Evolutionary conservation across 805 yeast genomes (phyloP).

Genomic region (Ogataea trehaloabstinens): DNA sequence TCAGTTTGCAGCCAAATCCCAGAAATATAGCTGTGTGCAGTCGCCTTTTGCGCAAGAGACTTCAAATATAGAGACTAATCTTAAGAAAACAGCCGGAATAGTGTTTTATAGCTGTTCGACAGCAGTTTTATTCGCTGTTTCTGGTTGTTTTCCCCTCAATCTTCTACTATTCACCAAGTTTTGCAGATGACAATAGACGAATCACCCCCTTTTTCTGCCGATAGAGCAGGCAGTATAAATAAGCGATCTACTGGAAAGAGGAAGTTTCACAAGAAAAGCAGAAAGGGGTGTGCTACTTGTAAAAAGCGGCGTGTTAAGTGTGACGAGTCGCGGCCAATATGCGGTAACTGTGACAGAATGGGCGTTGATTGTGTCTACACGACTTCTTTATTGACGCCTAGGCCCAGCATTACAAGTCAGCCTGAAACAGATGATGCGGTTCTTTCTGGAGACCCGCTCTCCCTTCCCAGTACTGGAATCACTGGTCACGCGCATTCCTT

Average conservation of each 20-base stretch:
- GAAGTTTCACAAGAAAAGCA: constrained; percentile 84
- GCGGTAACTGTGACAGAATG: constrained; percentile 77
- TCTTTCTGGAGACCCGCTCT: neutral
- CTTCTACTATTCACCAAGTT: too few species aligned
- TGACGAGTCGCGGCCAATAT: constrained; percentile 80
- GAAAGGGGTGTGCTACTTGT: constrained; percentile 88
- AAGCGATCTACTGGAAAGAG: constrained; percentile 64
- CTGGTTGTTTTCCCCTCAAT: too few species aligned
- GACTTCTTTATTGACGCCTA: constrained; percentile 1
- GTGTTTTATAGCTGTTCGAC: neutral
- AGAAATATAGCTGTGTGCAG: too few species aligned
- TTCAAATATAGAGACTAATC: too few species aligned
- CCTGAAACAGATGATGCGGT: constrained; percentile 1
- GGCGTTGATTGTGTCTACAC: constrained; percentile 71
- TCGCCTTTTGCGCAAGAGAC: too few species aligned
- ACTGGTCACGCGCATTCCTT: neutral
- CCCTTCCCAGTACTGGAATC: neutral
- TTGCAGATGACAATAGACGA: neutral
- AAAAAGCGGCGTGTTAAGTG: constrained; percentile 89
- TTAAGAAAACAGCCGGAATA: too few species aligned
- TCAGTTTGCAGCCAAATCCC: neutral
- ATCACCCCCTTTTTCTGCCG: neutral
- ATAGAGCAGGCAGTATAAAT: neutral
- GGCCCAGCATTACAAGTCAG: constrained; percentile 1
- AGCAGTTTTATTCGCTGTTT: neutral